A percentile compares a stretch with the other conserved stretches of the same genome.
Evolutionary conservation across 495 filamentous ascomycete genomes (phyloP).

Genomic region (Neurospora discreta): DNA sequence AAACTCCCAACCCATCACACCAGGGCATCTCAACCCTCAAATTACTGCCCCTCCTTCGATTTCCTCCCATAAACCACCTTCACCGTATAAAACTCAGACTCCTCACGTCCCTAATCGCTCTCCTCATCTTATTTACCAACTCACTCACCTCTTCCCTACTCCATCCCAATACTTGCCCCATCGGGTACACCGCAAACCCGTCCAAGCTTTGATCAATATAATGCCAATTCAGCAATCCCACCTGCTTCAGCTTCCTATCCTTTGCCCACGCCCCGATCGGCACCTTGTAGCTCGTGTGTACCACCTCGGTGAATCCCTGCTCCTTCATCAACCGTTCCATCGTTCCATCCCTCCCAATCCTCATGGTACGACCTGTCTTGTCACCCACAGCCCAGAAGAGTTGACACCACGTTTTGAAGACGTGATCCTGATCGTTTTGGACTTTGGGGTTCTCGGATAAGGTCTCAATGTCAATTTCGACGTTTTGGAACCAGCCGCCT

Average conservation of each 20-base stretch:
- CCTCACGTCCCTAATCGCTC: neutral
- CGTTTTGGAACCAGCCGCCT: constrained; percentile 1
- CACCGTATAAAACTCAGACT: neutral
- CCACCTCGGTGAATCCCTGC: constrained; percentile 1
- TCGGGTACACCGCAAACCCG: constrained; percentile 1
- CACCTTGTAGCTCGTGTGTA: neutral
- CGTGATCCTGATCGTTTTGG: neutral
- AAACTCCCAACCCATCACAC: too few relatives aligned
- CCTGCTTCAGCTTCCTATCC: constrained; percentile 5
- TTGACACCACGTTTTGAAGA: constrained; percentile 2
- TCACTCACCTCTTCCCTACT: neutral
- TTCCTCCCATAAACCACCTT: constrained; percentile 13
- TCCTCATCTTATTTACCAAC: neutral
- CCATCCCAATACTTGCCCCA: constrained; percentile 5
- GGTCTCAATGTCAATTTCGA: constrained; percentile 5
- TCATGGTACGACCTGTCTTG: neutral
- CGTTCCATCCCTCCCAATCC: neutral
- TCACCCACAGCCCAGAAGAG: constrained; percentile 5
- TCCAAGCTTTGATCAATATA: constrained; percentile 5
- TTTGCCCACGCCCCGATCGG: constrained; percentile 9
- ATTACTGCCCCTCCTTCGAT: neutral
- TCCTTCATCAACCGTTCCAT: neutral
- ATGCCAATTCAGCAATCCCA: neutral
- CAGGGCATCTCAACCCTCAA: neutral
- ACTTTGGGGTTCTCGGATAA: neutral